Conservation (phyloP, 305 asterid genomes). For the Euphrasia arctica region DNA sequence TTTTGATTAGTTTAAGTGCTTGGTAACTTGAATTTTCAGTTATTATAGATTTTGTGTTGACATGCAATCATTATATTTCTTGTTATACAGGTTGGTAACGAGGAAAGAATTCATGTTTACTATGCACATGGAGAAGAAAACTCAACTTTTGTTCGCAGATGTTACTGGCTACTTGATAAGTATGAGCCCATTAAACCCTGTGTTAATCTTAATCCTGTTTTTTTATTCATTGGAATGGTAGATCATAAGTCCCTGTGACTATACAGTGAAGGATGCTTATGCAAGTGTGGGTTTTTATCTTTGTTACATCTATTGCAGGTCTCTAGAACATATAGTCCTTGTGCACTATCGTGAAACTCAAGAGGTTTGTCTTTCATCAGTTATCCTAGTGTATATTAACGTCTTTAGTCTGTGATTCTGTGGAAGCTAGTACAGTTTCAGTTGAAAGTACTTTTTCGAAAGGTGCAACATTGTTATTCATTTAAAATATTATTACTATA, state of each 20-base stretch:
- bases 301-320: conserved; percentile 50
- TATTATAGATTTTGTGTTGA: neutral
- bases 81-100: conserved; percentile 75
- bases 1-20: neutral
- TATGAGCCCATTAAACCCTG: conserved; percentile 37
- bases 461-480: neutral
- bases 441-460: neutral
- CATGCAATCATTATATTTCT: neutral
- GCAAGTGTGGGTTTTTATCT: conserved; percentile 9
- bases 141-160: conserved; percentile 95
- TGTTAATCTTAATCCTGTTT: conserved; percentile 6
- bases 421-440: neutral
- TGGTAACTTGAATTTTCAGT: neutral
- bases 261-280: conserved; percentile 14
- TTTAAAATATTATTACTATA: neutral
- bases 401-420: neutral
- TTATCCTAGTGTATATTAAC: neutral
- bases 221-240: conserved; percentile 6
- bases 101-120: conserved; percentile 97
- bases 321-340: conserved; percentile 84
- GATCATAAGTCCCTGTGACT: conserved; percentile 22
- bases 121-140: conserved; percentile 96
- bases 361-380: conserved; percentile 60
- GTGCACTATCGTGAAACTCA: conserved; percentile 98
- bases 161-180: conserved; percentile 99